These are phyloP conservation scores for Trichoderma virens DNA, from an alignment of 495 filamentous ascomycete genomes.

Conservation along the genomic window DNA sequence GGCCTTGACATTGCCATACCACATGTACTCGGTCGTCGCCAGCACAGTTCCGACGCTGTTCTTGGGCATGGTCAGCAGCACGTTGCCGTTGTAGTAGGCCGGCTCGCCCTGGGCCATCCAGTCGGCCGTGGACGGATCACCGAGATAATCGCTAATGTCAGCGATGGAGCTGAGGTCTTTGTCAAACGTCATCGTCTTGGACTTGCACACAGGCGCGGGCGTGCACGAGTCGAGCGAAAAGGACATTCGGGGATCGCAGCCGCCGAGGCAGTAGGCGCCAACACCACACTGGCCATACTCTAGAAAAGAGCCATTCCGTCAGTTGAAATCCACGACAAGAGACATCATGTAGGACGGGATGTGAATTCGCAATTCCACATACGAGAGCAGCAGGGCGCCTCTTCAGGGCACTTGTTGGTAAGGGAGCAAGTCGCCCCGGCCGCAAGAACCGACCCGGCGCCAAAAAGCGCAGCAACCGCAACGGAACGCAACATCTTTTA, in stretches of 20 bases:
- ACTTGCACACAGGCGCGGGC: slow-evolving; percentile 75
- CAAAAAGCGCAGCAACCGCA: slow-evolving; percentile 9
- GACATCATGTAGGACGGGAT: too few relatives aligned
- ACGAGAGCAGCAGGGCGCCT: slow-evolving; percentile 89
- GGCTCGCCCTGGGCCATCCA: slow-evolving; percentile 84
- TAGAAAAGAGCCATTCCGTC: slow-evolving; percentile 35
- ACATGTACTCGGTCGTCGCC: slow-evolving; percentile 82
- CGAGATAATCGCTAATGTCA: slow-evolving; percentile 73
- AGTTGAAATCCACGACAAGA: slow-evolving; percentile 15
- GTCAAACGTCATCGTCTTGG: slow-evolving; percentile 61
- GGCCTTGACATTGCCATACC: slow-evolving; percentile 91
- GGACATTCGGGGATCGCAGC: slow-evolving; percentile 83
- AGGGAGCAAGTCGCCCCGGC: slow-evolving; percentile 24
- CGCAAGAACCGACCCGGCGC: slow-evolving; percentile 7
- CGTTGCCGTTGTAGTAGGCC: slow-evolving; percentile 48
- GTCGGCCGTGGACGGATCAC: slow-evolving; percentile 66
- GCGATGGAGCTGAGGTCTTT: slow-evolving; percentile 54
- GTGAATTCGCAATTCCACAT: too few relatives aligned
- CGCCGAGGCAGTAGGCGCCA: slow-evolving; percentile 92
- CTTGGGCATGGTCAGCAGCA: slow-evolving; percentile 81
- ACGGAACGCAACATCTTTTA: slow-evolving; percentile 1
- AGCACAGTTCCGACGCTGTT: slow-evolving; percentile 81
- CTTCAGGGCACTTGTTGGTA: slow-evolving; percentile 63
- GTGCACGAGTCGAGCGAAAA: slow-evolving; percentile 75
- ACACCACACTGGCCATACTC: slow-evolving; percentile 92